Conservation (phyloP, 768 basidiomycete species). For the Coprinopsis cinerea region DNA sequence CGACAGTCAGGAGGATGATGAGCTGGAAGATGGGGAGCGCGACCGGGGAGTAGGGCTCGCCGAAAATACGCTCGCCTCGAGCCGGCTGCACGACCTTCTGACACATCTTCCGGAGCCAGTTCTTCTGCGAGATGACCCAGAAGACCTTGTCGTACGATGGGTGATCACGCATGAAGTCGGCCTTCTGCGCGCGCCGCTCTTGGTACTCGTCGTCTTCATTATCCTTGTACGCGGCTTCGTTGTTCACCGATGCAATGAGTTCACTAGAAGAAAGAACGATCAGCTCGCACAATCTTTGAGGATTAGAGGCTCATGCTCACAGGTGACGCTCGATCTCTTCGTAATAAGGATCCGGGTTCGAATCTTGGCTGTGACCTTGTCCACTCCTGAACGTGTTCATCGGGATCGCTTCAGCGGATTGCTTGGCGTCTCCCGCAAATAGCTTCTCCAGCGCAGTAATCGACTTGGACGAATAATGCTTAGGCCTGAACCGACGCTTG, state of each 20-base stretch:
- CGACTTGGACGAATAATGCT: conserved; percentile 52
- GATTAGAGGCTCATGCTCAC: conserved; percentile 34
- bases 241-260: conserved; percentile 57
- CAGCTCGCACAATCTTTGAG: conserved; percentile 1
- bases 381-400: conserved; percentile 48
- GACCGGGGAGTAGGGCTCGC: conserved; percentile 58
- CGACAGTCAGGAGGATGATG: conserved; percentile 64
- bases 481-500: conserved; percentile 27
- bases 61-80: conserved; percentile 82
- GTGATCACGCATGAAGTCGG: conserved; percentile 84
- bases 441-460: conserved; percentile 57
- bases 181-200: conserved; percentile 70
- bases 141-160: conserved; percentile 88
- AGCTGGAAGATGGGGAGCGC: conserved; percentile 72
- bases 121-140: conserved; percentile 83
- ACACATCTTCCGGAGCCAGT: conserved; percentile 63
- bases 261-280: conserved; percentile 40
- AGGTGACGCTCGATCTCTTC: conserved; percentile 69
- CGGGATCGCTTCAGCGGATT: conserved; percentile 45
- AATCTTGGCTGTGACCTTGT: conserved; percentile 28
- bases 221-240: conserved; percentile 42
- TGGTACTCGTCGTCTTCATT: conserved; percentile 56
- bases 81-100: conserved; percentile 82
- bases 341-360: conserved; percentile 30
- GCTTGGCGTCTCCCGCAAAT: conserved; percentile 50